phyloP scores from a whole-genome alignment of 2,329 filamentous ascomycete species.

The Verticillium dahliae region DNA sequence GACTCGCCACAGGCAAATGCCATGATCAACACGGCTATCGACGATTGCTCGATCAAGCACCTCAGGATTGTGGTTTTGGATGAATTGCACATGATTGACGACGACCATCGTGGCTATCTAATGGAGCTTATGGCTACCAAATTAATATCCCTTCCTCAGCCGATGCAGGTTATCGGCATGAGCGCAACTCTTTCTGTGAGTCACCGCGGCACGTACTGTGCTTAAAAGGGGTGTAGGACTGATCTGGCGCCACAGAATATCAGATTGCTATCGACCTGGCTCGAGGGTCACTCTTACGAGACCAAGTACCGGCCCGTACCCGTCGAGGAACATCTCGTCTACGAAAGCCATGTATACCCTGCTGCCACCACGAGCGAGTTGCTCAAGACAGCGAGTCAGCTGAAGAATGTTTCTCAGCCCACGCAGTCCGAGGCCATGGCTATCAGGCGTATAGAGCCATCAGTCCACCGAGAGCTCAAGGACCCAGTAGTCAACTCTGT shows the following conservation, averaged over 20 bases:
- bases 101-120: conserved; percentile 68
- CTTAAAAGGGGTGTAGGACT: not conserved
- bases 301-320: conserved; percentile 70
- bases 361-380: conserved; percentile 49
- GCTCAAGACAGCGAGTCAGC: conserved; percentile 49
- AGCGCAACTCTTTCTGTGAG: conserved; percentile 68
- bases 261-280: conserved; percentile 61
- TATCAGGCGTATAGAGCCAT: conserved; percentile 44
- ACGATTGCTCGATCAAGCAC: conserved; percentile 59
- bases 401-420: conserved; percentile 28
- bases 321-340: conserved; percentile 68
- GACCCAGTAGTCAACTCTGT: conserved; percentile 65
- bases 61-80: conserved; percentile 65
- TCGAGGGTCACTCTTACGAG: conserved; percentile 63
- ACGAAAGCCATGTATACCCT: conserved; percentile 61
- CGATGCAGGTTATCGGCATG: conserved; percentile 70
- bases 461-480: conserved; percentile 53
- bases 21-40: conserved; percentile 66
- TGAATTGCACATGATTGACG: conserved; percentile 77
- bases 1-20: conserved; percentile 55
- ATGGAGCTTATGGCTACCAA: conserved; percentile 71
- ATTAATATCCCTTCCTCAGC: conserved; percentile 59
- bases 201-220: conserved; percentile 1
- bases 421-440: conserved; percentile 26
- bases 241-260: conserved; percentile 49